Percentiles rank a stretch among this genome's conserved stretches.
Evolutionary conservation across 306 rosid species (phyloP).

Genomic region (Lathyrus aphaca): DNA sequence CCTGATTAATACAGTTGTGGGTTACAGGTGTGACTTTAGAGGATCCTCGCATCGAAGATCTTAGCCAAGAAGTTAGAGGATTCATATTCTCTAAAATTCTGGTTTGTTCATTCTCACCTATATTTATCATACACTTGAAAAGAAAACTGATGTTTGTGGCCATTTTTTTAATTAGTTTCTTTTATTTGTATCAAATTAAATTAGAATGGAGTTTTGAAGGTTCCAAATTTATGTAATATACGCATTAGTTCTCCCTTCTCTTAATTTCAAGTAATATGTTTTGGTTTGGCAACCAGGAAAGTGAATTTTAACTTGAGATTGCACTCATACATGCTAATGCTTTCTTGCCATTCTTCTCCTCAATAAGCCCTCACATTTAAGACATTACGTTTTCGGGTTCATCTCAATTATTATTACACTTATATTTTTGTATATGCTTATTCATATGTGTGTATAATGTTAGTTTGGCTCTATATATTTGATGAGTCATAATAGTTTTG

Average conservation of each 20-base stretch:
- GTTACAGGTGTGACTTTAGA: constrained; percentile 84
- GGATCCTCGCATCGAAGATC: constrained; percentile 97
- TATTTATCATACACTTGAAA: constrained; percentile 19
- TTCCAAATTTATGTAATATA: not conserved
- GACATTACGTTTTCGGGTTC: constrained; percentile 8
- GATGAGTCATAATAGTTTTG: constrained; percentile 1
- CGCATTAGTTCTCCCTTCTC: no score
- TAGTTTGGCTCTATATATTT: constrained; percentile 14
- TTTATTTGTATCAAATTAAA: constrained; percentile 23
- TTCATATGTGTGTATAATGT: constrained; percentile 20
- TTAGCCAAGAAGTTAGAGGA: constrained; percentile 98
- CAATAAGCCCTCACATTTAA: constrained; percentile 13
- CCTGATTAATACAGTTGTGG: constrained; percentile 33
- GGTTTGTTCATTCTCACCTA: constrained; percentile 60
- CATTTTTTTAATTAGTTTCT: constrained; percentile 10
- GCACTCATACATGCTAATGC: constrained; percentile 2
- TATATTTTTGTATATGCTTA: not conserved
- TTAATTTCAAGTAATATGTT: no score
- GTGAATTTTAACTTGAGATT: no score
- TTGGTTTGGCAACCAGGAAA: no score
- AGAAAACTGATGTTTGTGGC: constrained; percentile 16
- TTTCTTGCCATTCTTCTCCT: constrained; percentile 12
- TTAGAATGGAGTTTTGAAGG: constrained; percentile 11
- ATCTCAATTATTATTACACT: constrained; percentile 21
- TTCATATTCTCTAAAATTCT: constrained; percentile 93